Percentiles rank a stretch among this genome's conserved stretches.
These are phyloP conservation scores for Phytophthora constricta DNA, from an alignment of 352 stramenopile genomes.

Conservation along the genomic window DNA sequence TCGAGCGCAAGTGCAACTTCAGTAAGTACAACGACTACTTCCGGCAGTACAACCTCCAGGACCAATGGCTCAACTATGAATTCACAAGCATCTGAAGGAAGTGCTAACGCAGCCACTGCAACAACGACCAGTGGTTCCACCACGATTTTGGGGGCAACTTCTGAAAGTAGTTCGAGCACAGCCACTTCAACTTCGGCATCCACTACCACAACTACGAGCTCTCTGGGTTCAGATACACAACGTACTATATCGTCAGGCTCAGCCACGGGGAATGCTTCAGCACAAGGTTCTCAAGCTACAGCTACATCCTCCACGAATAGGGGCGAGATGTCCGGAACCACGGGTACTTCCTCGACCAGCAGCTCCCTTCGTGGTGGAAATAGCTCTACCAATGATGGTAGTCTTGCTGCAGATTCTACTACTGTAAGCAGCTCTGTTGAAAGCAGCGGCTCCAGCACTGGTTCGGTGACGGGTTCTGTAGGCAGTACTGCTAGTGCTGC, in stretches of 20 bases:
- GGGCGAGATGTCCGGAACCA: slow-evolving; percentile 2
- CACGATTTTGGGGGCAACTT: too few relatives aligned
- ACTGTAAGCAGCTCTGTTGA: slow-evolving; percentile 4
- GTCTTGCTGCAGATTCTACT: not conserved
- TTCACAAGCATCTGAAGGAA: not conserved
- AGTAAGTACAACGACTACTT: not conserved
- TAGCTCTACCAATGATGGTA: slow-evolving; percentile 5
- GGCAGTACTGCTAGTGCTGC: slow-evolving; percentile 3
- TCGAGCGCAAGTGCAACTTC: too few relatives aligned
- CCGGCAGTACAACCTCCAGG: not conserved
- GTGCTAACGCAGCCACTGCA: slow-evolving; percentile 1
- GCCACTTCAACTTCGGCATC: not conserved
- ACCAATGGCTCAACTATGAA: not conserved
- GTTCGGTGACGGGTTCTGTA: slow-evolving; percentile 1
- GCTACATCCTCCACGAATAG: slow-evolving; percentile 1
- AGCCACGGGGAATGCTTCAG: too few relatives aligned
- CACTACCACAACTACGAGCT: too few relatives aligned
- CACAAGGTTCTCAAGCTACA: slow-evolving; percentile 1
- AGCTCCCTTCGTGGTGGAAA: slow-evolving; percentile 17
- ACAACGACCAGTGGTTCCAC: too few relatives aligned
- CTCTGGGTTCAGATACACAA: too few relatives aligned
- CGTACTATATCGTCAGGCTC: too few relatives aligned
- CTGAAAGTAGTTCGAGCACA: slow-evolving; percentile 4
- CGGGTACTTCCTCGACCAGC: slow-evolving; percentile 1
- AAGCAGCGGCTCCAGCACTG: not conserved